phyloP scores from a whole-genome alignment of 2,329 filamentous ascomycete genomes.

The Dryadomyces quercivorus region DNA sequence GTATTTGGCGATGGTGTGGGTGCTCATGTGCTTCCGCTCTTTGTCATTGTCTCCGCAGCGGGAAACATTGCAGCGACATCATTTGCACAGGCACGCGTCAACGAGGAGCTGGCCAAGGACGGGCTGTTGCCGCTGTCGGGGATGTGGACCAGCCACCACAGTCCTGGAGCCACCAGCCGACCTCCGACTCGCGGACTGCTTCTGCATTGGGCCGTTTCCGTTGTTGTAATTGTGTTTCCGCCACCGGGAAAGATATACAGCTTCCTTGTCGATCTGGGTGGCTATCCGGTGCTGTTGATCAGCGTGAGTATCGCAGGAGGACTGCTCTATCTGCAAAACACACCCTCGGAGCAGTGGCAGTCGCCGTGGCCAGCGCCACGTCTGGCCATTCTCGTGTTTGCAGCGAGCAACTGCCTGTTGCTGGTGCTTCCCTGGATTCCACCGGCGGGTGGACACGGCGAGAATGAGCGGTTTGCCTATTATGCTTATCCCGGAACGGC shows the following conservation, averaged over 20 bases:
- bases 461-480: conserved; percentile 19
- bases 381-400: conserved; percentile 18
- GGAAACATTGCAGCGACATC: conserved; percentile 35
- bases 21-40: conserved; percentile 34
- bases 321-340: conserved; percentile 20
- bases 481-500: conserved; percentile 25
- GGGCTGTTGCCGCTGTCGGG: conserved; percentile 30
- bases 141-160: conserved; percentile 18
- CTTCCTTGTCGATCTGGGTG: conserved; percentile 25
- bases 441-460: conserved; percentile 13
- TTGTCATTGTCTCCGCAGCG: conserved; percentile 32
- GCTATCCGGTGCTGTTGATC: conserved; percentile 24
- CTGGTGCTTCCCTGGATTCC: conserved; percentile 24
- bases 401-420: conserved; percentile 20
- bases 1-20: conserved; percentile 31
- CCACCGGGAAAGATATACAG: conserved; percentile 29
- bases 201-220: conserved; percentile 50
- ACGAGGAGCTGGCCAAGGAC: conserved; percentile 33
- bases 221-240: conserved; percentile 38
- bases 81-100: conserved; percentile 34
- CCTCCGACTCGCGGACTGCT: conserved; percentile 25
- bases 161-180: conserved; percentile 6
- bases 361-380: conserved; percentile 19
- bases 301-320: conserved; percentile 21
- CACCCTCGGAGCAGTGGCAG: conserved; percentile 17